These are phyloP conservation scores for Epichloe uncinata DNA, from an alignment of 2,329 filamentous ascomycete genomes.

Conservation along the genomic window DNA sequence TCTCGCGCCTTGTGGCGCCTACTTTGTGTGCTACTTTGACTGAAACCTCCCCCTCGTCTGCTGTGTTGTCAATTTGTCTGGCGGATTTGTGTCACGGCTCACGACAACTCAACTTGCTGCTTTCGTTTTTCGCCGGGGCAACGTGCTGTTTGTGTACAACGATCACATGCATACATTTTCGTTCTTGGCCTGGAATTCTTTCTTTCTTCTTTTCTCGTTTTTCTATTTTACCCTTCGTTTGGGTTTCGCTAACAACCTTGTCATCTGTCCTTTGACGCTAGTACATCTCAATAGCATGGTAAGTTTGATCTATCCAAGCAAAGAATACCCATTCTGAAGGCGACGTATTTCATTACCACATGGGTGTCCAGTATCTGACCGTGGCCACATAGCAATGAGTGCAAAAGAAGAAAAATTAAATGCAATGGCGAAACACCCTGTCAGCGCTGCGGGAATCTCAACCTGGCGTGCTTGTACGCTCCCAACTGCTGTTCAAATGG, in stretches of 20 bases:
- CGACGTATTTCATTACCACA: too few species aligned
- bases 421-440: conserved; percentile 60
- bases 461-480: conserved; percentile 51
- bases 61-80: not conserved
- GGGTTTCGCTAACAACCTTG: not conserved
- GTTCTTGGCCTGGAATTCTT: not conserved
- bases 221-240: too few species aligned
- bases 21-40: not conserved
- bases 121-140: too few species aligned
- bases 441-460: conserved; percentile 54
- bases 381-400: conserved; percentile 45
- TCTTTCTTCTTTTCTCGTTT: not conserved
- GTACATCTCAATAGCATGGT: conserved; percentile 52
- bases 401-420: conserved; percentile 63
- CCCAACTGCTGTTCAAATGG: conserved; percentile 58
- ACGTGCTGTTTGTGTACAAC: not conserved
- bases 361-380: not conserved
- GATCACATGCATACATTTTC: not conserved
- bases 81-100: not conserved
- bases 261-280: conserved; percentile 12
- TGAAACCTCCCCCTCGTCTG: not conserved
- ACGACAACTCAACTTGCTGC: too few species aligned
- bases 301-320: conserved; percentile 14
- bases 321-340: not conserved
- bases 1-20: not conserved